Percentiles rank a stretch among this genome's conserved stretches.
These are phyloP conservation scores for Camelina hispida DNA, from an alignment of 345 rosid species.

Conservation along the genomic window DNA sequence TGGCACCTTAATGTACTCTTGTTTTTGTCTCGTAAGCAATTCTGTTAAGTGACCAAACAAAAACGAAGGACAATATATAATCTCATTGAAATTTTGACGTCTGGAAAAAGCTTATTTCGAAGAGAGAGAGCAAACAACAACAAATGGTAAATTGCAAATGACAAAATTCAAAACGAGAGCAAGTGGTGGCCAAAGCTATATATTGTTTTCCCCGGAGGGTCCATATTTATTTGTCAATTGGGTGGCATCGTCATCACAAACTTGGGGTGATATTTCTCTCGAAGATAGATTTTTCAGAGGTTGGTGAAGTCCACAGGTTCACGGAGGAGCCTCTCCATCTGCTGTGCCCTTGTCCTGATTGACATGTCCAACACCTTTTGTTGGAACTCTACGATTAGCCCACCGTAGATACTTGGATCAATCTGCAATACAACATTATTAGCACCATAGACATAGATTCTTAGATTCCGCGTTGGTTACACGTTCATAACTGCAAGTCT, in stretches of 20 bases:
- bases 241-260: constrained; percentile 24
- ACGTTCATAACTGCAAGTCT: too few relatives aligned
- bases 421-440: constrained; percentile 53
- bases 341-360: constrained; percentile 80
- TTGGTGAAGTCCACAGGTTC: constrained; percentile 60
- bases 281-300: constrained; percentile 42
- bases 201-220: constrained; percentile 36
- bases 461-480: too few relatives aligned
- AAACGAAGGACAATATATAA: too few relatives aligned
- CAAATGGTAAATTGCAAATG: constrained; percentile 28
- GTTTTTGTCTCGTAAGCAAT: not conserved
- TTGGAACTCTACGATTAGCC: constrained; percentile 80
- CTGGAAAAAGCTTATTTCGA: not conserved
- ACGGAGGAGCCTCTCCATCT: constrained; percentile 93
- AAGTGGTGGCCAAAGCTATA: constrained; percentile 1
- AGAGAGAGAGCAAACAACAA: not conserved
- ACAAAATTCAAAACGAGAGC: constrained; percentile 2
- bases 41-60: not conserved
- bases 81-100: not conserved
- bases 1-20: constrained; percentile 24
- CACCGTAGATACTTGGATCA: constrained; percentile 92
- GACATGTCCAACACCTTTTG: constrained; percentile 97
- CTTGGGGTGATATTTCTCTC: constrained; percentile 4
- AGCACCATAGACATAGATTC: not conserved
- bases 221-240: constrained; percentile 42